phyloP scores from a whole-genome alignment of 75 land plant species.

The Pinus taeda region DNA sequence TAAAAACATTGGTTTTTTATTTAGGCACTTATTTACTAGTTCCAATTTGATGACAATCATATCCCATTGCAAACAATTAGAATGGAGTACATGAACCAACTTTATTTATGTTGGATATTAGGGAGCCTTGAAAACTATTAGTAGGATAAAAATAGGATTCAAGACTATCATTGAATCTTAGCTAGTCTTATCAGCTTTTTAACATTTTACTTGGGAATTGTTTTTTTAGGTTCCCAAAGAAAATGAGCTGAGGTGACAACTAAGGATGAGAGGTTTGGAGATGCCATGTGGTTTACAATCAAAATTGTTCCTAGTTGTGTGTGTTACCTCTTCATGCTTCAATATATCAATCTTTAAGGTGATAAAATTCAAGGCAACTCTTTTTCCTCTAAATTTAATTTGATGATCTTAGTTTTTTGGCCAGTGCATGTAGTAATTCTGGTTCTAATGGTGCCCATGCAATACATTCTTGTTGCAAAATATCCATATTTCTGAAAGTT shows the following conservation, averaged over 20 bases:
- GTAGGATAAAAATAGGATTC: background rate
- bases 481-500: background rate
- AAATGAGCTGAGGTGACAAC: constrained; percentile 35
- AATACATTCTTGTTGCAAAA: background rate
- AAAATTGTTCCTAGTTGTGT: constrained; percentile 50
- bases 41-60: background rate
- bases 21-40: background rate
- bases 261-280: constrained; percentile 68
- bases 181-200: background rate
- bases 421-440: too few species aligned
- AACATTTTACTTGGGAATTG: background rate
- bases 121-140: background rate
- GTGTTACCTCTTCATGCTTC: constrained; percentile 77
- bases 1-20: background rate
- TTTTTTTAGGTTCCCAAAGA: constrained; percentile 43
- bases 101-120: background rate
- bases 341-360: constrained; percentile 75
- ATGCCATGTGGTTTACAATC: constrained; percentile 59
- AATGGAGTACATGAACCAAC: background rate
- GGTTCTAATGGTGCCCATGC: too few species aligned
- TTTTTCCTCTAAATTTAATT: background rate
- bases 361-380: background rate
- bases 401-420: too few species aligned
- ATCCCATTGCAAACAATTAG: background rate
- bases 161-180: background rate